A percentile compares a stretch with the other conserved stretches of the same genome.
Evolutionary conservation across 2,329 filamentous ascomycete genomes (phyloP).

Genomic region (Fusarium sp.): DNA sequence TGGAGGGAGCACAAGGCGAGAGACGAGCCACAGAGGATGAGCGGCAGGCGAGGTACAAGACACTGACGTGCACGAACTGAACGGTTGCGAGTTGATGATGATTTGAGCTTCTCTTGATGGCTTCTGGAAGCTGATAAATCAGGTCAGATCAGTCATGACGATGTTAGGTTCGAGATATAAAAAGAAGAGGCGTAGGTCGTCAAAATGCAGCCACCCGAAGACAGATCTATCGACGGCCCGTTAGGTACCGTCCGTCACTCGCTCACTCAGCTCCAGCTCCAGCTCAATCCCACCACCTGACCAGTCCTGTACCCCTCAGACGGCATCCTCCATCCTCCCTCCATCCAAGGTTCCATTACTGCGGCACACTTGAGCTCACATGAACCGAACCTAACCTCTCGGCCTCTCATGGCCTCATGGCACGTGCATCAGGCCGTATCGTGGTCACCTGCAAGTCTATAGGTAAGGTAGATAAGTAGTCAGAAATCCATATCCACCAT

Average conservation of each 20-base stretch:
- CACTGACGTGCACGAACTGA: background rate
- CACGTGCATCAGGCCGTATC: constrained; percentile 10
- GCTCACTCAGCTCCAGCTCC: background rate
- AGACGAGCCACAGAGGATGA: constrained; percentile 2
- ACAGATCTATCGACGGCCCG: constrained; percentile 11
- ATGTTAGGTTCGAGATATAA: constrained; percentile 7
- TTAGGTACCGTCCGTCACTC: constrained; percentile 5
- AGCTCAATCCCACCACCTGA: constrained; percentile 36
- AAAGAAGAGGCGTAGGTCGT: constrained; percentile 12
- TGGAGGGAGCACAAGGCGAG: constrained; percentile 8
- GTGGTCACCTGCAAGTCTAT: constrained; percentile 28
- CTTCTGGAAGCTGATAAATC: constrained; percentile 4
- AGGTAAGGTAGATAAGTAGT: constrained; percentile 30
- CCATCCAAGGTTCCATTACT: constrained; percentile 18
- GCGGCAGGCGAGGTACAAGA: background rate
- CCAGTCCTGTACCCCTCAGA: constrained; percentile 8
- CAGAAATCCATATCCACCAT: constrained; percentile 29
- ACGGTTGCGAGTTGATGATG: background rate
- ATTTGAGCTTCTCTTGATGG: constrained; percentile 9
- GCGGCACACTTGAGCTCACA: constrained; percentile 4
- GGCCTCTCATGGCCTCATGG: constrained; percentile 2
- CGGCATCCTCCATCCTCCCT: background rate
- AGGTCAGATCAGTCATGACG: background rate
- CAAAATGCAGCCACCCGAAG: constrained; percentile 32
- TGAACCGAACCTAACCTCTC: constrained; percentile 18